A percentile compares a stretch with the other conserved stretches of the same genome.
These are phyloP conservation scores for Fistulifera pelliculosa DNA, from an alignment of 108 stramenopile genomes.

Conservation along the genomic window DNA sequence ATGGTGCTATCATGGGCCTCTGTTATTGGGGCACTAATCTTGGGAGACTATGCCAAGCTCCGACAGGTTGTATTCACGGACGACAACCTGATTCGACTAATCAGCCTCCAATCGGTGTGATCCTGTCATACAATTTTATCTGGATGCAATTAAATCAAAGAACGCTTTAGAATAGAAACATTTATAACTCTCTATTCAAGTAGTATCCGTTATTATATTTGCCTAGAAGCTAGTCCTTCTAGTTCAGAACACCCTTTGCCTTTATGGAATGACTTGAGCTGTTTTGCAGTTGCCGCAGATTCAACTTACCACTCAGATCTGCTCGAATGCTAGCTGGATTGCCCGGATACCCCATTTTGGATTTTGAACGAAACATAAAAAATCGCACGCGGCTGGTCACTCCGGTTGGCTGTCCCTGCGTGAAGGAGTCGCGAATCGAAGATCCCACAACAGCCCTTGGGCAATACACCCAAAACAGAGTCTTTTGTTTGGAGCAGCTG, in stretches of 20 bases:
- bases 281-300: conserved; percentile 16
- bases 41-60: conserved; percentile 1
- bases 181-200: too few relatives aligned
- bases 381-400: conserved; percentile 38
- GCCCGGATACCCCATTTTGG: conserved; percentile 50
- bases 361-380: conserved; percentile 74
- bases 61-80: not conserved
- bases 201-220: too few relatives aligned
- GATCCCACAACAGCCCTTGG: conserved; percentile 64
- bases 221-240: too few relatives aligned
- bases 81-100: too few relatives aligned
- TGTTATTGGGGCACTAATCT: not conserved
- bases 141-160: too few relatives aligned
- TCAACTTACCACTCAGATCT: conserved; percentile 24
- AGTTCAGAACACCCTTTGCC: conserved; percentile 3
- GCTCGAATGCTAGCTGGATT: conserved; percentile 69
- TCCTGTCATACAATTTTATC: too few relatives aligned
- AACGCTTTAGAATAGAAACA: too few relatives aligned
- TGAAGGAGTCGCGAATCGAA: conserved; percentile 76
- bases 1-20: not conserved
- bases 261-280: conserved; percentile 13
- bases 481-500: conserved; percentile 34
- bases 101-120: too few relatives aligned
- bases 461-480: conserved; percentile 47
- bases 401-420: conserved; percentile 63